Base-by-base conservation (phyloP, 2,329 filamentous ascomycete genomes). In the Alternaria consortialis region DNA sequence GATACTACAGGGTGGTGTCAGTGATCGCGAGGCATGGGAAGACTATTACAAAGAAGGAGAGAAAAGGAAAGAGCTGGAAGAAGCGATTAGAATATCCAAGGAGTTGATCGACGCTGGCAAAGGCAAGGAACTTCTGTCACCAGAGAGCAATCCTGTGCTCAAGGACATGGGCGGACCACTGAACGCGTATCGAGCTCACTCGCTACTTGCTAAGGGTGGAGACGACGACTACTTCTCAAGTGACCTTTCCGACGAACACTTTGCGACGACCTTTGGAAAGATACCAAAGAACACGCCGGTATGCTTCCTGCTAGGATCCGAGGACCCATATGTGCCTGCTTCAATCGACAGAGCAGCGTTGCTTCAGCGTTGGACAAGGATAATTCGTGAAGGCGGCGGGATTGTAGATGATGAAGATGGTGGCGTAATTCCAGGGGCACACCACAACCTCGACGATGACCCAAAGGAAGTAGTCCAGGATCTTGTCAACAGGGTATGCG, bases 141-240 rank as follows among this genome's bases (percentile, higher is more conserved):
- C 63, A 67, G 36, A 79, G 62, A 52, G 70, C 43, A 67, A 73
- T 61, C 11, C 68, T 58, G 40, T 82, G 62, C 39, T 62, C 1
- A 29, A 70, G 58, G 43, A 67, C 59, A 60, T 77, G 36, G 69
- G 75, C 44, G 79, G 80, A 0, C 84, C 85, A 0, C 77, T 90
- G 5, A 84, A 80, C n/a, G 86, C 88, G 7, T 80, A 80, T 46
- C 76, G 89, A 42, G 90, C 87, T 75, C 73, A 89, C 36, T 87
- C 86, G 47, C 79, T 91, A 7, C 80, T 84, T 0, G 85, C 83
- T 23, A 78, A 82, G 52, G 83, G 88, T 5, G 91, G 90, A 9
- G 90, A 91, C 60, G 94, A 97, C 75, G 94, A 97, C 75, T 92
- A 91, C 73, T 97, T 97, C 80, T 94, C 91, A n/a, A 89, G 88